These are phyloP conservation scores for Euphorbia corollata DNA, from an alignment of 441 rosid species.

Conservation along the genomic window DNA sequence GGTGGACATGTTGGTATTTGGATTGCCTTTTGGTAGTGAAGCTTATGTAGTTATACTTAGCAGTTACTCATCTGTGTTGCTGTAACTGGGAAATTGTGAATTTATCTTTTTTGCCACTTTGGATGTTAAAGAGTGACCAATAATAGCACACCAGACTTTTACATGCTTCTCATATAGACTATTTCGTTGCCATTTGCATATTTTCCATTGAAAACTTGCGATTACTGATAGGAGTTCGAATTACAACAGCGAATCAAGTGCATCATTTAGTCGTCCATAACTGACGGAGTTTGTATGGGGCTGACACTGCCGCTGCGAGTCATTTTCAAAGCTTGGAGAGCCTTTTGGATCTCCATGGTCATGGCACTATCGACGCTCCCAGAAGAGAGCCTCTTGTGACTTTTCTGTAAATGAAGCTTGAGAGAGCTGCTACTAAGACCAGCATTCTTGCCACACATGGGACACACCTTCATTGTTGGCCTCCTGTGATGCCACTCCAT, in stretches of 20 bases:
- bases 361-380: conserved; percentile 98
- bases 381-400: conserved; percentile 76
- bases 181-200: no score
- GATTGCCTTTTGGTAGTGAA: conserved; percentile 8
- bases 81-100: conserved; percentile 7
- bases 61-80: neutral
- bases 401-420: conserved; percentile 83
- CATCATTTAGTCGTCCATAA: conserved; percentile 27
- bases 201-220: neutral
- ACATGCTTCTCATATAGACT: no score
- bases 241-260: neutral
- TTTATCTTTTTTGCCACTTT: neutral
- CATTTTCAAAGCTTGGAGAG: conserved; percentile 67
- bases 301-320: conserved; percentile 62
- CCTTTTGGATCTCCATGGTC: conserved; percentile 92
- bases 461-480: conserved; percentile 81
- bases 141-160: neutral
- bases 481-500: conserved; percentile 95
- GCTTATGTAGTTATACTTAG: neutral
- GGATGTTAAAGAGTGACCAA: neutral
- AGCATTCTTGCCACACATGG: conserved; percentile 89
- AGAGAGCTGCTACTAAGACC: conserved; percentile 92
- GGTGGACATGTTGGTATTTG: conserved; percentile 11
- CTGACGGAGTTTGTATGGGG: conserved; percentile 42
- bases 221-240: neutral